Base-by-base conservation (phyloP, 2,329 filamentous ascomycete genomes). In the Alternaria metachromatica region DNA sequence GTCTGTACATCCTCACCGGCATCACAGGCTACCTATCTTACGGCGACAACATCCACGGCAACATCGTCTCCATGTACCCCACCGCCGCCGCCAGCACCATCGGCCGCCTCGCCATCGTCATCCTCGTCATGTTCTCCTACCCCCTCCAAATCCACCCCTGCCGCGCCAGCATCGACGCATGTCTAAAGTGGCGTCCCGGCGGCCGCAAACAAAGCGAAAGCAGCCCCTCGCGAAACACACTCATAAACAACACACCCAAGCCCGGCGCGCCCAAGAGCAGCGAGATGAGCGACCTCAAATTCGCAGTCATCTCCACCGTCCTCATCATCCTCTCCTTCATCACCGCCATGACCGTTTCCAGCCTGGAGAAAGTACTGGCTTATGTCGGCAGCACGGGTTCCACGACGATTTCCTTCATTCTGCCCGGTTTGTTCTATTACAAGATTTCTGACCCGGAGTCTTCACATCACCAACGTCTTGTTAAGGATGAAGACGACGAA, bases 1-100 rank as follows among this genome's bases (percentile, higher is more conserved):
- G 85, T 18, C 90, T 97, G 21, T 99, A 99, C 77, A 87, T 97
- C 33, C 85, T 98, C 3, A 95, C 98, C 13, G 95, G 94, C 12
- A 92, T 98, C 58, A 97, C 96, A 0, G 96, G 96, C 15, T 99
- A 99, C 76, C 85, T 99, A 7, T 97, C 95, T 0, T 99, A 97
- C 79, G 96, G 96, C 66, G 92, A 96, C 82, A 90, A 89, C 66
- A 90, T 99, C 46, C 87, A 89, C 20, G 95, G 94, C 63, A 99
- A 99, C 78, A 98, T 99, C 74, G 90, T 99, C 44, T 90, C 90
- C 57, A 88, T 79, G 89, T 84, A 74, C 60, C 84, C 88, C 5
- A 88, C 92, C 2, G 93, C 92, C 1, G 86, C 93, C 46, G 90
- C 92, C 15, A 95, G 94, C 2, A 98, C 95, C 2, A 94, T 99